Conservation (phyloP, 306 rosid species). For the Cicer arietinum region DNA sequence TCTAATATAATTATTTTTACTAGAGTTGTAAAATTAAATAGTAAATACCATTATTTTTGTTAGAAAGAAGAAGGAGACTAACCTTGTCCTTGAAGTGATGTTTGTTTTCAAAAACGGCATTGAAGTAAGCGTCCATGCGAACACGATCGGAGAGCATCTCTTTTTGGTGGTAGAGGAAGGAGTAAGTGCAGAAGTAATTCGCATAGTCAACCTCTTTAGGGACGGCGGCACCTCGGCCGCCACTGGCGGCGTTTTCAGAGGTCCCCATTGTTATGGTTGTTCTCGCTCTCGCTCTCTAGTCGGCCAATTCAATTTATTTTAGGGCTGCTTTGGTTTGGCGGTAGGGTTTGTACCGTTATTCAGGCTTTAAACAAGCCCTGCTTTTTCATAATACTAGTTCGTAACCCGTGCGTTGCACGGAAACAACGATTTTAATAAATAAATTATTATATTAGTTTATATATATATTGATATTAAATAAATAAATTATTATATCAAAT, state of each 20-base stretch:
- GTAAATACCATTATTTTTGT: too few species aligned
- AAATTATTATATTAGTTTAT: too few species aligned
- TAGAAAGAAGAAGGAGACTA: not conserved
- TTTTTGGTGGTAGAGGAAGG: slow-evolving; percentile 95
- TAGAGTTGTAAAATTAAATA: too few species aligned
- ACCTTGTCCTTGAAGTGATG: slow-evolving; percentile 90
- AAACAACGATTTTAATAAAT: too few species aligned
- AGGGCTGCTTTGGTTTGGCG: slow-evolving; percentile 56
- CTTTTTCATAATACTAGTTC: not conserved
- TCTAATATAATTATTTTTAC: not conserved
- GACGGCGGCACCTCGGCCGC: slow-evolving; percentile 50
- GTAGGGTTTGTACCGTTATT: slow-evolving; percentile 40
- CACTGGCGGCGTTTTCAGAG: slow-evolving; percentile 53
- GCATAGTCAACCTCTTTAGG: slow-evolving; percentile 91
- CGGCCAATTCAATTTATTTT: slow-evolving; percentile 22
- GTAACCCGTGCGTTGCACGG: too few species aligned
- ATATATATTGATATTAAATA: too few species aligned
- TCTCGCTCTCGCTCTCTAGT: not conserved
- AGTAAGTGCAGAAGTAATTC: slow-evolving; percentile 87
- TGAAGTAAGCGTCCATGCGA: slow-evolving; percentile 95
- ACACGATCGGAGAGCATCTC: slow-evolving; percentile 99
- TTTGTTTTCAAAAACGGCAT: slow-evolving; percentile 82
- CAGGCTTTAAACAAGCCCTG: not conserved
- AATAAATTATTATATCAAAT: too few species aligned
- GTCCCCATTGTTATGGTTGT: slow-evolving; percentile 64